These are phyloP conservation scores for Geotrichum bryndzae DNA, from an alignment of 1,139 yeast genomes.

Conservation along the genomic window DNA sequence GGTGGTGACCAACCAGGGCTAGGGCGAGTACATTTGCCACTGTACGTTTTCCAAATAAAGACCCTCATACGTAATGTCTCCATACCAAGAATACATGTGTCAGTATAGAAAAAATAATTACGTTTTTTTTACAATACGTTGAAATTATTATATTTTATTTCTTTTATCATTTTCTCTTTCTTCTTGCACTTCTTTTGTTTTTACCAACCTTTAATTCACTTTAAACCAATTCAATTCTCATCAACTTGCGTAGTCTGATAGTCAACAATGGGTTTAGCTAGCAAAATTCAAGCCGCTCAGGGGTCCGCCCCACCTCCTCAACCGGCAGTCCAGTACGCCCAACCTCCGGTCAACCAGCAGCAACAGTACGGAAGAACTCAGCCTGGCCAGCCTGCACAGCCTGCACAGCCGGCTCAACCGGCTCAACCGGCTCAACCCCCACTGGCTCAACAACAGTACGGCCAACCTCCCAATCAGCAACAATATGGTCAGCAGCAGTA, in stretches of 20 bases:
- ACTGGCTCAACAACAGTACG: too few species aligned
- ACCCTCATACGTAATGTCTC: neutral
- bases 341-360: neutral
- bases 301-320: slow-evolving; percentile 4
- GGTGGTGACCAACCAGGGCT: too few species aligned
- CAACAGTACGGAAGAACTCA: slow-evolving; percentile 9
- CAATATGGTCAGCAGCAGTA: neutral
- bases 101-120: neutral
- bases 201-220: neutral
- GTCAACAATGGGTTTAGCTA: slow-evolving; percentile 17
- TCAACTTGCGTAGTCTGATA: neutral
- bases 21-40: too few species aligned
- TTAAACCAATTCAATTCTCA: neutral
- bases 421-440: too few species aligned
- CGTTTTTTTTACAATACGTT: neutral
- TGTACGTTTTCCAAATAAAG: too few species aligned
- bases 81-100: neutral
- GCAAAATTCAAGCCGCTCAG: slow-evolving; percentile 18
- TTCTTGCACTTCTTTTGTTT: neutral
- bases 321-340: neutral
- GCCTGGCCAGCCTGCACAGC: neutral
- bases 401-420: too few species aligned
- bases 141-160: neutral
- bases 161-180: neutral
- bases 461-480: slow-evolving; percentile 10